Base-by-base conservation (phyloP, 768 basidiomycete species). In the Peribolospora baueri region DNA sequence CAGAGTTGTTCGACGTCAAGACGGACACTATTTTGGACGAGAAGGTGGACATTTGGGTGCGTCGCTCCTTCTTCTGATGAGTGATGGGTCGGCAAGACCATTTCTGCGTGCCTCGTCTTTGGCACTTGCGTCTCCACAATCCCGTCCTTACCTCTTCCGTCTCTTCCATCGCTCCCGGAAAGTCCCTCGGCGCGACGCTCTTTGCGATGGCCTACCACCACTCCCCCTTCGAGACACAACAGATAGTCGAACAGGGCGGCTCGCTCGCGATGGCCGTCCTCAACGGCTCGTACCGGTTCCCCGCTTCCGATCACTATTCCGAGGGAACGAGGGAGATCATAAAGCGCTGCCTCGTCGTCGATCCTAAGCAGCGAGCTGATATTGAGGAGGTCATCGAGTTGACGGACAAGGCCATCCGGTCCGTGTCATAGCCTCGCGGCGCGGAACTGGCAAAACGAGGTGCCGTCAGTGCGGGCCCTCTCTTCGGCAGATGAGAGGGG, bases 261-360 rank as follows among this genome's bases (percentile, higher is more conserved):
- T 90, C 85, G 48, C 87, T 97, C 63, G 90, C 90, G 8, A 91
- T 98, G 90, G 88, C 91, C 0, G 91, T 93, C 51, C 71, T 88
- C 57, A 87, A 84, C 60, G 91, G 87, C 0, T 80, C 84, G 61
- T 98, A 90, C 69, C 81, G 80, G 61, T 87, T 95, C 62, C 88
- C 88, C 0, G 51, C 62, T 37, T 72, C 70, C 54, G 66, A 63
- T 11, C 83, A 82, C 3, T 93, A 90, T 66, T 84, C 84, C 10
- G 78, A 86, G 63, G 84, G 82, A 4, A 69, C 91, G 56, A 78
- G 75, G 62, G 74, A 79, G 51, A 70, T 98, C 50, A 84, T 98
- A 55, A 82, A 88, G 65, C 71, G 70, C 48, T 83, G 84, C 81
- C 68, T 97, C 51, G 82, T 81, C 57, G 76, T 81, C 48, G 79